phyloP scores from a whole-genome alignment of 139 green algal species.

The Tetradesmus lagerheimii region DNA sequence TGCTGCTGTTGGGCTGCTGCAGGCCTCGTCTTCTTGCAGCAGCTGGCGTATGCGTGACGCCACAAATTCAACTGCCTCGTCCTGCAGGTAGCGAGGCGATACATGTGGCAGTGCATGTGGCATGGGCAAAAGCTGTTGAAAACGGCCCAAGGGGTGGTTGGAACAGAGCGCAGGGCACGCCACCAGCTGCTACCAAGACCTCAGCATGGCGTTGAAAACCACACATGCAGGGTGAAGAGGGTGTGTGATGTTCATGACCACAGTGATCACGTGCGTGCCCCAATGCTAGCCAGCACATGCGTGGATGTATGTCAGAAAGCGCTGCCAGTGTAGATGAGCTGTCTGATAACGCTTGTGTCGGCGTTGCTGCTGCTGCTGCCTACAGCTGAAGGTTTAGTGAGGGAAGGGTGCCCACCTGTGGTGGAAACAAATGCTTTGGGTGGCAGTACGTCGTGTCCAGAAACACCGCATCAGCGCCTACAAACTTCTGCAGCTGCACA shows the following conservation, averaged over 20 bases:
- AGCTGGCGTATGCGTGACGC: constrained; percentile 59
- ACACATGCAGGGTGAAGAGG: no score
- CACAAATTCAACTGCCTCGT: constrained; percentile 74
- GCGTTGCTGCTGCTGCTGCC: not conserved
- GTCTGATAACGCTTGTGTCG: no score
- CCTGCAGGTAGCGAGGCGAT: no score
- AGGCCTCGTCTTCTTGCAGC: constrained; percentile 50
- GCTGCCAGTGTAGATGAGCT: not conserved
- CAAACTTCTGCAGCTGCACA: constrained; percentile 62
- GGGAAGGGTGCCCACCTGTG: constrained; percentile 49
- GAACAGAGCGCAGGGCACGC: no score
- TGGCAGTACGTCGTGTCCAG: constrained; percentile 93
- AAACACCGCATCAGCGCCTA: constrained; percentile 69
- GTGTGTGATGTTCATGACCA: no score
- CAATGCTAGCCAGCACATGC: no score
- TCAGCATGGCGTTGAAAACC: no score
- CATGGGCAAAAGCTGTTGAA: not conserved
- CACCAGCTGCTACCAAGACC: no score
- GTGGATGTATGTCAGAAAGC: no score
- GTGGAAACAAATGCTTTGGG: constrained; percentile 74
- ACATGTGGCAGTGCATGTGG: not conserved
- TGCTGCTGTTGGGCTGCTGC: constrained; percentile 22
- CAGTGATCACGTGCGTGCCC: no score
- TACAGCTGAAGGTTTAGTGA: not conserved
- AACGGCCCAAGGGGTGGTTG: no score